Evolutionary conservation across 371 early-diverging fungal species (phyloP), one percentile per base, ranked within the genome.

Genomic region (Mortierella polycephala): DNA sequence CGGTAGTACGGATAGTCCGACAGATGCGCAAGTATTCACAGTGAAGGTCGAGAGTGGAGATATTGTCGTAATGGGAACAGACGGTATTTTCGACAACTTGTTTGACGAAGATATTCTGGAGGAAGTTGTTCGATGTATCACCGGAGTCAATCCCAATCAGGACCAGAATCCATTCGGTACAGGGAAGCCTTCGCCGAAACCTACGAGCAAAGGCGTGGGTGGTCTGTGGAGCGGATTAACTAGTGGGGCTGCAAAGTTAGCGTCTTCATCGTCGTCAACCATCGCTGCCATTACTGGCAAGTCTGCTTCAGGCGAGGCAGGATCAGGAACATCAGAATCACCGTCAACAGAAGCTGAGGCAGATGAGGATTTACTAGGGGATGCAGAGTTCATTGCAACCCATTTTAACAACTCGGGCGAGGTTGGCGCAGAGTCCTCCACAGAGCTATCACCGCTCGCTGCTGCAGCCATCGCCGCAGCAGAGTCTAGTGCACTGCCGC

Each of bases 81-180:
- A 95, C 74, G 94, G 95, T 3, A 77, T 95, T 11, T 95, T 89
- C 71, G 95, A 95, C 77, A 95, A 95, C 61, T 72, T 95, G 53
- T 95, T 91, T 85, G 95, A 94, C 63, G 89, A 91, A 44, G 91
- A 92, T 66, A 92, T 95, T 64, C 71, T 94, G 40, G 87, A 90
- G n/a, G 88, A 91, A 44, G 90, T 96, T 30, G 80, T 83, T 55
- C 85, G 85, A 47, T 88, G 86, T 58, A 86, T 88, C 60, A 75
- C 89, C 41, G 79, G 91, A 46, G 68, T 73, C 58, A 76, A 64
- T 55, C 81, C 14, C 44, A 58, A 62, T 64, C 80, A 46, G 74
- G 64, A 70, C 69, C 85, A 18, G 63, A 85, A 63, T 69, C 71
- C 75, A 83, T 75, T 57, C 84, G 82, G 69, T 81, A 84, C 83